A percentile compares a stretch with the other conserved stretches of the same genome.
Conservation (phyloP, 805 yeast species). For the Wickerhamiella parazyma region DNA sequence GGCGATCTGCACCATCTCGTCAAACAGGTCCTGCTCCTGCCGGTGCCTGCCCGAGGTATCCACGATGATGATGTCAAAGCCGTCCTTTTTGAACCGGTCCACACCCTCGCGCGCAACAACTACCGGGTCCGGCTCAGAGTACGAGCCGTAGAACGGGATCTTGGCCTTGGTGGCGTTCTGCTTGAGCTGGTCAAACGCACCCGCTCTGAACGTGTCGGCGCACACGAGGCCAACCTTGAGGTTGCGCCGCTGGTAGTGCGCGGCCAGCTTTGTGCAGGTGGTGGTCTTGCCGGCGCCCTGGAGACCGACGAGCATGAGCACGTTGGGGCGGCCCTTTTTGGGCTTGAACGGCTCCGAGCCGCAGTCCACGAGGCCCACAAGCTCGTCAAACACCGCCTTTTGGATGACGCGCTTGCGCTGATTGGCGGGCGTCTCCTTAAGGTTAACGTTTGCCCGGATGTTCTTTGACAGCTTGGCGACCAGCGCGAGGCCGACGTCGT, state of each 20-base stretch:
- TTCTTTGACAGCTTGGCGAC: constrained; percentile 67
- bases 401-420: constrained; percentile 74
- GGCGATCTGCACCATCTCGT: constrained; percentile 89
- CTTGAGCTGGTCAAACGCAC: constrained; percentile 96
- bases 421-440: constrained; percentile 37
- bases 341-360: constrained; percentile 54
- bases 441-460: constrained; percentile 44
- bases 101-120: constrained; percentile 87
- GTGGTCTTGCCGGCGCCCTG: constrained; percentile 99
- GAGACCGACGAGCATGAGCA: constrained; percentile 94
- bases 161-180: constrained; percentile 94
- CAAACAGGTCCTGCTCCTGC: constrained; percentile 81
- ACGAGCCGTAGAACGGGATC: constrained; percentile 89
- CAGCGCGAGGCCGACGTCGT: constrained; percentile 83
- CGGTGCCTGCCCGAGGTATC: constrained; percentile 98
- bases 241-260: constrained; percentile 84
- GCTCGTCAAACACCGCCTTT: constrained; percentile 87
- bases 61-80: constrained; percentile 84
- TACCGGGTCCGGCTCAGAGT: constrained; percentile 91
- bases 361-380: constrained; percentile 73
- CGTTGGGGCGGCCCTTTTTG: constrained; percentile 62
- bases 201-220: constrained; percentile 99
- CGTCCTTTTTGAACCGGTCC: constrained; percentile 74
- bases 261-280: constrained; percentile 91
- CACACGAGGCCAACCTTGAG: constrained; percentile 92